Conservation (phyloP, 768 basidiomycete species). For the Ephemerocybe angulata region DNA sequence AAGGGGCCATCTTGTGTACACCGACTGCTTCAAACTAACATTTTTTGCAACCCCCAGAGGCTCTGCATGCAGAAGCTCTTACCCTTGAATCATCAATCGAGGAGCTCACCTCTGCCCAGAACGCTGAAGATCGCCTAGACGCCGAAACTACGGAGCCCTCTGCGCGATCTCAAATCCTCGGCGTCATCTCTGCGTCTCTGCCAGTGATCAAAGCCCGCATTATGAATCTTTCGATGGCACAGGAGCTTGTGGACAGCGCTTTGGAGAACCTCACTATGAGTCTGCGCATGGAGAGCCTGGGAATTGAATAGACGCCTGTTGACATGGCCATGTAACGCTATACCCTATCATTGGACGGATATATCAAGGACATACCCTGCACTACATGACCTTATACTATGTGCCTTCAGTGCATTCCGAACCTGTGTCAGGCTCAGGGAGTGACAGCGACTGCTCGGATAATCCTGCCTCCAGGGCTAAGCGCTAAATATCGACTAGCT, state of each 20-base stretch:
- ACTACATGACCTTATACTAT: too few species aligned
- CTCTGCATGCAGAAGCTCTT: conserved; percentile 25
- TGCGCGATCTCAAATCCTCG: conserved; percentile 38
- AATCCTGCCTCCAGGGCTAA: too few species aligned
- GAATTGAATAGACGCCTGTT: conserved; percentile 21
- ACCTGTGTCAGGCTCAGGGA: too few species aligned
- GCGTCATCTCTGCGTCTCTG: conserved; percentile 43
- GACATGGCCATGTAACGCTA: too few species aligned
- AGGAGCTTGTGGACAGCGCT: conserved; percentile 45
- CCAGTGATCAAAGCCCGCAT: conserved; percentile 46
- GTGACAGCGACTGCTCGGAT: too few species aligned
- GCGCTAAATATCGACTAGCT: too few species aligned
- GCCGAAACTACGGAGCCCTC: conserved; percentile 11
- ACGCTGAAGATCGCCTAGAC: neutral
- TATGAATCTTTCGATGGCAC: conserved; percentile 45
- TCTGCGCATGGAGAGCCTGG: conserved; percentile 47
- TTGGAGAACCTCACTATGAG: conserved; percentile 47
- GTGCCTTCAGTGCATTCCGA: too few species aligned
- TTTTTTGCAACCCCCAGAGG: conserved; percentile 15
- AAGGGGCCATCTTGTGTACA: neutral
- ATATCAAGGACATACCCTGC: too few species aligned
- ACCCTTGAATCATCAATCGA: conserved; percentile 24
- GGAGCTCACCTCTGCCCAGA: conserved; percentile 10
- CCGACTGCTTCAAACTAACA: neutral
- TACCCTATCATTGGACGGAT: too few species aligned